These are phyloP conservation scores for Aspergillus ostianus DNA, from an alignment of 495 filamentous ascomycete species.

Conservation along the genomic window DNA sequence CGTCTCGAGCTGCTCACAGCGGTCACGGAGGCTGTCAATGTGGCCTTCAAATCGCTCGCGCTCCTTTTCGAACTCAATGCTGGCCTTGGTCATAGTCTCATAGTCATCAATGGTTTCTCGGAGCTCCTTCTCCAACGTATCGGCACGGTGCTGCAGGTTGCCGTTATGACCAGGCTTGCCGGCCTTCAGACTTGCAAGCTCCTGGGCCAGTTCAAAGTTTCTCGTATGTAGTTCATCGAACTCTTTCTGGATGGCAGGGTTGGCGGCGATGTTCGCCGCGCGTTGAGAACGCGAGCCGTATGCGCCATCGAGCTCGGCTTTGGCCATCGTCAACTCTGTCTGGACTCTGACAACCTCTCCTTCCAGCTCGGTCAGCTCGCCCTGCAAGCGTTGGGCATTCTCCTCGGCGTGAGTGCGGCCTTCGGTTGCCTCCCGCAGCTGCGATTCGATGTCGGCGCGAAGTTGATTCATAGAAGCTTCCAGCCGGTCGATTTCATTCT, in stretches of 20 bases:
- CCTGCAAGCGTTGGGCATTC: slow-evolving; percentile 51
- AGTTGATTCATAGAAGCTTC: slow-evolving; percentile 23
- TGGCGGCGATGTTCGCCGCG: slow-evolving; percentile 69
- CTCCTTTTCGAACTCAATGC: slow-evolving; percentile 85
- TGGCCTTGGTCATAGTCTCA: slow-evolving; percentile 81
- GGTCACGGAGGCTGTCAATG: slow-evolving; percentile 68
- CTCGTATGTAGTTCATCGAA: slow-evolving; percentile 60
- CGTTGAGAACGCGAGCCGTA: slow-evolving; percentile 78
- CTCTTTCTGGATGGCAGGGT: slow-evolving; percentile 64
- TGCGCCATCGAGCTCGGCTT: slow-evolving; percentile 91
- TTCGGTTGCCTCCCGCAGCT: slow-evolving; percentile 27
- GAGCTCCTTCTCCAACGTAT: slow-evolving; percentile 74
- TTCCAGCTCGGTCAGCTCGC: slow-evolving; percentile 73
- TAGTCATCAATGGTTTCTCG: slow-evolving; percentile 79
- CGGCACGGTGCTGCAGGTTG: slow-evolving; percentile 56
- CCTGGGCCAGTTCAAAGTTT: slow-evolving; percentile 57
- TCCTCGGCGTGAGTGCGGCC: slow-evolving; percentile 36
- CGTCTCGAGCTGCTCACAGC: slow-evolving; percentile 64
- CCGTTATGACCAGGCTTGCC: slow-evolving; percentile 32
- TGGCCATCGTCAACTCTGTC: slow-evolving; percentile 87
- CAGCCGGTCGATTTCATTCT: slow-evolving; percentile 17
- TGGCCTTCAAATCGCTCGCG: slow-evolving; percentile 71
- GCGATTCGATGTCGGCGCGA: slow-evolving; percentile 24
- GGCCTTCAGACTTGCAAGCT: slow-evolving; percentile 55
- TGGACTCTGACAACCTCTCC: slow-evolving; percentile 80